Base-by-base conservation (phyloP, 306 rosid species). In the Malus fusca region DNA sequence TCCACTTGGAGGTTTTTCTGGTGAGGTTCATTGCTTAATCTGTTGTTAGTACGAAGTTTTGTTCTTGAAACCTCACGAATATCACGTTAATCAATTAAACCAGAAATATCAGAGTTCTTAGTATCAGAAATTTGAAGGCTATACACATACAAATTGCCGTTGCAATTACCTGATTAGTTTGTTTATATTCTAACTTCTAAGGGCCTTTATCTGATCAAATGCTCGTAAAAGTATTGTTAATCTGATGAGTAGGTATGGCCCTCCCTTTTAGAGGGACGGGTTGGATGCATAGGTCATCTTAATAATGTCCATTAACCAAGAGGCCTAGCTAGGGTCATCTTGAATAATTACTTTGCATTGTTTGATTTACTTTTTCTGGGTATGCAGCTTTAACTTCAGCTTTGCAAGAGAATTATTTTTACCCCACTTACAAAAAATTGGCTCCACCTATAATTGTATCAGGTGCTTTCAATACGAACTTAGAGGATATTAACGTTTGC, bases 1-100 rank as follows among this genome's bases (percentile, higher is more conserved):
- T 87, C 75, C 89, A 73, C 65, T 75, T 89, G 87, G 98, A 92
- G 81, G 88, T 92, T 59, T 95, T 95, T 66, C 93, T 87, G 98
- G 98, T 90, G 66, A 82, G 63, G 11, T 28, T 73, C 74, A 58
- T 65, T 76, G 43, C 62, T 63, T 67, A 65, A 1, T 6, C 63
- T 77, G 17, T 72, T 69, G 40, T 55, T 61, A 14, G 43, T 53
- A 48, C 2, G 55, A 48, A 48, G 55, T 17, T 15, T 8, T 43
- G 33, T 26, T 42, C 21, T 77, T 7, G 23, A 33, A 4, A 17
- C 31, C 51, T 52, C 23, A 19, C 18, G 19, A 58, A 26, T 56
- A 7, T 56, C 46, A 51, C 19, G 52, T 56, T 3, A 72, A 7
- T 68, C 73, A 75, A 21, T 73, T 66, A 35, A 21, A 40, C 15